Evolutionary conservation across 2,329 filamentous ascomycete genomes (phyloP).

Genomic region (Talaromyces sp.): DNA sequence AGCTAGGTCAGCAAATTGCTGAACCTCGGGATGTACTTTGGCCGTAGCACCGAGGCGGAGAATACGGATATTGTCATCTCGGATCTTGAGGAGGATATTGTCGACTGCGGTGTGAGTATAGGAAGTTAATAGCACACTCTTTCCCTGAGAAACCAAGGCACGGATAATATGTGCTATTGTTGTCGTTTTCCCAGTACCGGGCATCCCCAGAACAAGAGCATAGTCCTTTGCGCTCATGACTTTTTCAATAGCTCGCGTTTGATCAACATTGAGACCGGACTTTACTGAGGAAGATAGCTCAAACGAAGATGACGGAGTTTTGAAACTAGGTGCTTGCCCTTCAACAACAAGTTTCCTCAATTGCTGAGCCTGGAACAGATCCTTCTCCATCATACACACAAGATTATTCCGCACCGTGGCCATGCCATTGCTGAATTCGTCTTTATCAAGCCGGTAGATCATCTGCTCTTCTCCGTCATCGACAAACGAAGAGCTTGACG

Average conservation of each 20-base stretch:
- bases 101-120: slow-evolving; percentile 98
- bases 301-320: slow-evolving; percentile 52
- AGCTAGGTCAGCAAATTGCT: slow-evolving; percentile 75
- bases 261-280: slow-evolving; percentile 76
- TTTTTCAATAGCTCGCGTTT: slow-evolving; percentile 80
- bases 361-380: slow-evolving; percentile 63
- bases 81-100: slow-evolving; percentile 93
- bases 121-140: slow-evolving; percentile 87
- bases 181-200: slow-evolving; percentile 95
- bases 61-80: slow-evolving; percentile 68
- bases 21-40: slow-evolving; percentile 84
- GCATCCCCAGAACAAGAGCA: slow-evolving; percentile 96
- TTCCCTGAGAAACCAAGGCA: slow-evolving; percentile 78
- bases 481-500: slow-evolving; percentile 16
- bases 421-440: slow-evolving; percentile 98
- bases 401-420: slow-evolving; percentile 90
- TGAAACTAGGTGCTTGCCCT: slow-evolving; percentile 67
- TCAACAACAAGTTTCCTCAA: slow-evolving; percentile 79
- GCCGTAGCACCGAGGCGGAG: slow-evolving; percentile 78
- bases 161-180: slow-evolving; percentile 97
- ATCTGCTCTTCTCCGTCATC: slow-evolving; percentile 46
- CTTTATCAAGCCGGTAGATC: slow-evolving; percentile 84
- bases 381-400: slow-evolving; percentile 82
- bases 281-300: slow-evolving; percentile 52
- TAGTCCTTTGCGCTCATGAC: slow-evolving; percentile 96